These are phyloP conservation scores for Furcasterigmium sp. DNA, from an alignment of 2,329 filamentous ascomycete species.

Conservation along the genomic window DNA sequence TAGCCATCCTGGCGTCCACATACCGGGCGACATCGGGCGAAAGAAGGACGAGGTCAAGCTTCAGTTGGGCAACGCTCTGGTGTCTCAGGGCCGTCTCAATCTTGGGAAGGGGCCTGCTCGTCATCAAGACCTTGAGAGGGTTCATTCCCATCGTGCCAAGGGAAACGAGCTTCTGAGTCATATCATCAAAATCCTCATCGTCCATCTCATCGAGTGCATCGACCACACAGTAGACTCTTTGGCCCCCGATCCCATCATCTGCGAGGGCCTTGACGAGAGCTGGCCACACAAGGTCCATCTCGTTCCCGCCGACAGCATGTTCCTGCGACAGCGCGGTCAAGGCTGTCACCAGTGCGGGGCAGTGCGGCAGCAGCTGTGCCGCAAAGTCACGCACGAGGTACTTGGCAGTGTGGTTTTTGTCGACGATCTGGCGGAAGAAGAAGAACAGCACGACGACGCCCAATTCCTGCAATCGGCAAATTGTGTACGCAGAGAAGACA, in stretches of 20 bases:
- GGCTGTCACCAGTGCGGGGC: not conserved
- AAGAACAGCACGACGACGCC: constrained; percentile 26
- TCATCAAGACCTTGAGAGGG: not conserved
- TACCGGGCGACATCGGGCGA: not conserved
- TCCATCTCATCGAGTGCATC: constrained; percentile 45
- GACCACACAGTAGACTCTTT: constrained; percentile 28
- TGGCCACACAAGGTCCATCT: not conserved
- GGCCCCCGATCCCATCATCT: not conserved
- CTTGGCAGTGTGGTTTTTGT: constrained; percentile 21
- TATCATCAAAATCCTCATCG: constrained; percentile 10
- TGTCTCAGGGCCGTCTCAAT: not conserved
- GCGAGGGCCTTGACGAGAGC: not conserved
- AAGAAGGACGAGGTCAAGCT: not conserved
- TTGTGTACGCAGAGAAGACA: constrained; percentile 22
- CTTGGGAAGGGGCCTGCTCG: not conserved
- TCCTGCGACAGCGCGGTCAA: not conserved
- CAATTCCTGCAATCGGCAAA: constrained; percentile 6
- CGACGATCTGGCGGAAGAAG: constrained; percentile 33
- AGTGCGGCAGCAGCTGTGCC: constrained; percentile 5
- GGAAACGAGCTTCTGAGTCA: not conserved
- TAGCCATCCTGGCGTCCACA: not conserved
- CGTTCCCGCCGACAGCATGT: not conserved
- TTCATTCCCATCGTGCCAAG: not conserved
- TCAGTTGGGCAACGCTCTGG: not conserved
- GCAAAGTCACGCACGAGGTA: constrained; percentile 8